Base-by-base conservation (phyloP, 2,329 filamentous ascomycete species). In the Colletotrichum destructivum region DNA sequence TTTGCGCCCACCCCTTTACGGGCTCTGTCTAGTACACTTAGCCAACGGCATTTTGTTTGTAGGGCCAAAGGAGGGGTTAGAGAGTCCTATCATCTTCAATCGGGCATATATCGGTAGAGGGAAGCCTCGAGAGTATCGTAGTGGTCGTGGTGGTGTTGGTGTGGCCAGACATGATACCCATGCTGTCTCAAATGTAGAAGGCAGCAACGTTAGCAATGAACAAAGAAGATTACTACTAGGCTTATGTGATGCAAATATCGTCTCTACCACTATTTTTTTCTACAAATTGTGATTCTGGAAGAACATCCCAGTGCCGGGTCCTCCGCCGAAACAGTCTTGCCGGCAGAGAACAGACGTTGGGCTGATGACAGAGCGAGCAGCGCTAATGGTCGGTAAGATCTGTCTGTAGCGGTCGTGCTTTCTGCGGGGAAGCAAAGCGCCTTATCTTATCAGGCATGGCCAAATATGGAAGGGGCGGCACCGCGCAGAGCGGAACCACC, bases 1-100 rank as follows among this genome's bases (percentile, higher is more conserved):
- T 23, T 38, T 42, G 18, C 31, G 52, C 8, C 64, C 35, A 54
- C 54, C 60, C 31, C 12, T 47, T 44, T 42, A 54, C 13, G 42
- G 54, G n/a, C 52, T 49, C 51, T 59, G 52, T 54, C 21, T 47
- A 49, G 63, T 42, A 26, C 12, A 18, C 38, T 65, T 62, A 23
- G 40, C 49, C 64, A 63, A 35, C 49, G 40, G 55, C 21, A 71
- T 6, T 66, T 61, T 66, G 55, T 57, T 77, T 81, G 77, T 76
- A 82, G 80, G 79, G 78, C 79, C 82, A 80, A 76, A 73, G 82
- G 82, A 82, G 83, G 84, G 83, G 77, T 87, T 87, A 87, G 85
- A 85, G 86, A 87, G 79, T 83, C 84, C 82, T 84, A 83, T 82
- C 78, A 80, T 79, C 78, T 78, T 76, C 74, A 75, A 77, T 79